Evolutionary conservation across 2,329 filamentous ascomycete genomes (phyloP), one percentile per base, ranked within the genome.

Genomic region (Exophiala lecanii-corni): DNA sequence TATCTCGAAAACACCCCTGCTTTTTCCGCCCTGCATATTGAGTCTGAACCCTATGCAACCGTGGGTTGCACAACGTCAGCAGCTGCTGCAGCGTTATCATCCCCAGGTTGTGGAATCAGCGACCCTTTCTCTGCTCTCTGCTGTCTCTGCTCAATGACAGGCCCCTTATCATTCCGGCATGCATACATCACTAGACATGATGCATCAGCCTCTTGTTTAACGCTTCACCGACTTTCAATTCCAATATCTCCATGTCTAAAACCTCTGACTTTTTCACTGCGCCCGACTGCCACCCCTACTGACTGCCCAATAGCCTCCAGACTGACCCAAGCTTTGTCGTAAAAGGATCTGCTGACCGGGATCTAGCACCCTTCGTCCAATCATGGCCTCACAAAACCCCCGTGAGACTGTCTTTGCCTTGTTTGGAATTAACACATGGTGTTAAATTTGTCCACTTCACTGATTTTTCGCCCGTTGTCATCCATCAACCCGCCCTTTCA

Each of bases 101-200:
- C 33, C 33, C 33, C 33, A 17, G 33, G 33, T 35, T 32, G 30
- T 32, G 12, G n/a, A 13, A n/a, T n/a, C n/a, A n/a, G n/a, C n/a
- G n/a, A n/a, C n/a, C n/a, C n/a, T n/a, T n/a, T n/a, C n/a, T n/a
- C n/a, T n/a, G n/a, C n/a, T n/a, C n/a, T n/a, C n/a, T n/a, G n/a
- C n/a, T n/a, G 30, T 12, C 12, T 5, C 17, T 32, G 30, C n/a
- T 32, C 5, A 32, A 9, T 7, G 30, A 7, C 30, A 13, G n/a
- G 30, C n/a, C n/a, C 17, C 30, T 32, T 16, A 32, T 16, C 9
- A n/a, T n/a, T 13, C 17, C 17, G 30, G n/a, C n/a, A 12, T 13
- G 17, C 30, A 12, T 32, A 5, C 6, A 32, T 32, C n/a, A 5
- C n/a, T 32, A 32, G 30, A 32, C 17, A 32, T 32, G 30, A 32